Percentiles rank a stretch among this genome's conserved stretches.
Evolutionary conservation across 1,139 yeast genomes (phyloP).

Genomic region (Suhomyces yuchorum): DNA sequence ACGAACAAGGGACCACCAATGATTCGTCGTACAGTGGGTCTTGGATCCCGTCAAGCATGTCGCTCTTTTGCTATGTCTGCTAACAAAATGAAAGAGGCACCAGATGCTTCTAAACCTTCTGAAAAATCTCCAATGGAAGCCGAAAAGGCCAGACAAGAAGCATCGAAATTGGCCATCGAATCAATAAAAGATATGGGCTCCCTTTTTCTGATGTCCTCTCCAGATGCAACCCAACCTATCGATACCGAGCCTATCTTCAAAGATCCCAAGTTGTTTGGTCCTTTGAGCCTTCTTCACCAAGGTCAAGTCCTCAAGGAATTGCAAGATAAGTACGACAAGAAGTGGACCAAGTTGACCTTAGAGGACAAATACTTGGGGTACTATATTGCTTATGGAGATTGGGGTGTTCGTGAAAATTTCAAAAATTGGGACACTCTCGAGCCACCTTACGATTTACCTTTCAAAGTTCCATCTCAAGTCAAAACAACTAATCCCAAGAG

Average conservation of each 20-base stretch:
- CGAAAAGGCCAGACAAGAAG: conserved; percentile 32
- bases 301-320: conserved; percentile 59
- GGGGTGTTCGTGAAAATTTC: conserved; percentile 65
- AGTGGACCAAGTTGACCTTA: conserved; percentile 50
- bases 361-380: conserved; percentile 55
- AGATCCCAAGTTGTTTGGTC: conserved; percentile 47
- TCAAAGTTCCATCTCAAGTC: conserved; percentile 41
- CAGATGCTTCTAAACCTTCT: background rate
- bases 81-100: background rate
- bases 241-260: conserved; percentile 55
- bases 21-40: conserved; percentile 1
- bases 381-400: conserved; percentile 62
- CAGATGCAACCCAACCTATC: conserved; percentile 50
- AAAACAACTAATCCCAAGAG: conserved; percentile 26
- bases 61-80: background rate
- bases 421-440: conserved; percentile 42
- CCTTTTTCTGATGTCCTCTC: conserved; percentile 33
- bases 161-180: conserved; percentile 46
- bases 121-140: conserved; percentile 10
- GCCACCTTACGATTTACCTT: conserved; percentile 59
- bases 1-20: background rate
- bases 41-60: background rate
- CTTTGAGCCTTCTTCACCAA: conserved; percentile 55
- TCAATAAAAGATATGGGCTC: conserved; percentile 47
- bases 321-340: conserved; percentile 51